Evolutionary conservation across 306 rosid species (phyloP), one percentile per base, ranked within the genome.

Genomic region (Geum urbanum): DNA sequence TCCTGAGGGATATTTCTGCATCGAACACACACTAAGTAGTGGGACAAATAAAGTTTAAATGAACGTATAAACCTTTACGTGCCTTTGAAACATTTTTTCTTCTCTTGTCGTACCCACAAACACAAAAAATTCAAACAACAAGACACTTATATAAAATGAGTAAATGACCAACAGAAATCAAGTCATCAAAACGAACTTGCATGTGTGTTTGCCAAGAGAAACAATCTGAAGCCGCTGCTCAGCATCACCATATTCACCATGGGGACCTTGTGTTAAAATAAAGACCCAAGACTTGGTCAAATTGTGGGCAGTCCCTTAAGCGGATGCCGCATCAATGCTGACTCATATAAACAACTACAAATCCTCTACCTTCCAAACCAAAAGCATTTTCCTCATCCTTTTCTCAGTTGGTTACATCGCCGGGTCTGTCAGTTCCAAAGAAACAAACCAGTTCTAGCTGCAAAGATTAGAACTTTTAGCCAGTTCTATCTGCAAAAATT

Each of bases 301-400:
- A 72, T 35, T 80, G 80, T 70, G 76, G 24, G 5, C 73, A 4
- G 8, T 16, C 6, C 40, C 32, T 54, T 52, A 16, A 8, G 45
- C 19, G 32, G 43, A 67, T 51, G 67, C 52, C 6, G 52, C 60
- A 40, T 62, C 76, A 49, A 70, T 52, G 67, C 83, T 72, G 83
- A 80, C 18, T 65, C 78, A 51, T 16, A 54, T 0, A 19, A n/a
- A 3, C 37, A 18, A 22, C 19, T 19, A 2, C 2, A 18, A 20
- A 54, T 15, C 59, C 59, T 56, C 62, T 4, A 12, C 40, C 13
- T 56, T 22, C 27, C 62, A 56, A n/a, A 56, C 62, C 62, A 56
- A 32, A 56, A 22, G 12, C 5, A 4, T 63, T 14, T n/a, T 5
- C 62, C 13, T 24, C 12, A 24, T 12, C 37, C 37, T 32, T 32